phyloP scores from a whole-genome alignment of 2,329 filamentous ascomycete genomes.

The Monosporascus sp. region DNA sequence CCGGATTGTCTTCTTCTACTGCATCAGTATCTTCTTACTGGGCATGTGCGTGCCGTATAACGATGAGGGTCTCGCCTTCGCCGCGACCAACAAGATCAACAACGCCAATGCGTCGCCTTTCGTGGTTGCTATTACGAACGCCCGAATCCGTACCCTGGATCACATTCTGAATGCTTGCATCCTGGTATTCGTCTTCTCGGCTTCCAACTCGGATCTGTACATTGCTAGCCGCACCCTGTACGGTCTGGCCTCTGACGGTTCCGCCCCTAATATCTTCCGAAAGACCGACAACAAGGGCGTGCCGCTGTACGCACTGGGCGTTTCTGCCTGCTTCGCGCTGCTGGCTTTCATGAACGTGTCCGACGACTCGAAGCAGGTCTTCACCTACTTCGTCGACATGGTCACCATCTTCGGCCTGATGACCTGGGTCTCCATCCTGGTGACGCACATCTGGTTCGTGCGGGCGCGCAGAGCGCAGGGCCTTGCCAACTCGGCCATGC shows the following conservation, averaged over 20 bases:
- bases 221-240: slow-evolving; percentile 70
- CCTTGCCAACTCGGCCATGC: slow-evolving; percentile 49
- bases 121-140: slow-evolving; percentile 65
- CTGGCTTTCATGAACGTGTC: slow-evolving; percentile 65
- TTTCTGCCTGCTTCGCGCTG: slow-evolving; percentile 58
- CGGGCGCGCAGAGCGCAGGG: slow-evolving; percentile 57
- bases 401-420: slow-evolving; percentile 63
- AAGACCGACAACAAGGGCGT: slow-evolving; percentile 68
- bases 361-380: slow-evolving; percentile 51
- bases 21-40: slow-evolving; percentile 66
- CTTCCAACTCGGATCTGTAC: slow-evolving; percentile 74
- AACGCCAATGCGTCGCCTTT: slow-evolving; percentile 65
- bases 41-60: slow-evolving; percentile 76
- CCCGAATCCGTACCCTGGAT: slow-evolving; percentile 58
- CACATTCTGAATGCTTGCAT: slow-evolving; percentile 71
- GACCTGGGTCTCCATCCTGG: slow-evolving; percentile 64
- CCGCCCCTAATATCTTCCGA: slow-evolving; percentile 68
- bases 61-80: slow-evolving; percentile 53
- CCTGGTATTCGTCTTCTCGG: slow-evolving; percentile 70
- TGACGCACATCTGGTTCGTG: slow-evolving; percentile 64
- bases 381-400: slow-evolving; percentile 63
- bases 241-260: slow-evolving; percentile 65
- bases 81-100: slow-evolving; percentile 41
- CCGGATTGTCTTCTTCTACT: slow-evolving; percentile 78
- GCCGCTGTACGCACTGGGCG: slow-evolving; percentile 59